Evolutionary conservation across 228 moss, liverwort and hornwort genomes (phyloP).

Genomic region (Sphagnum fallax): DNA sequence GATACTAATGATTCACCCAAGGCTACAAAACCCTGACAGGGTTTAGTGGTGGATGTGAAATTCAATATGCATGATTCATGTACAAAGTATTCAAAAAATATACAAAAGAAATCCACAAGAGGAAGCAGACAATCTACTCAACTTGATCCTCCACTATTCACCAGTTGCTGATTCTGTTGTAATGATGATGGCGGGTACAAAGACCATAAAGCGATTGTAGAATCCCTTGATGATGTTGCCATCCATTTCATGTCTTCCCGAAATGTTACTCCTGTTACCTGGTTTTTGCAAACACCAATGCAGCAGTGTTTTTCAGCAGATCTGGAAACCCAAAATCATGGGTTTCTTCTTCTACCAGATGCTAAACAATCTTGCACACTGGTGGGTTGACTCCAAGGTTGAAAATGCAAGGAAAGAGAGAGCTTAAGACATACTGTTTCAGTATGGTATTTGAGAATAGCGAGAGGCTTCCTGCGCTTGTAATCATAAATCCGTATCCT

Average conservation of each 20-base stretch:
- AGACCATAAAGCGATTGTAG: slow-evolving; percentile 70
- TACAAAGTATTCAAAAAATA: too few species aligned
- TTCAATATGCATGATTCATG: too few species aligned
- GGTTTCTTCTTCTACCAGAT: background rate
- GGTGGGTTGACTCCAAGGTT: background rate
- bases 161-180: background rate
- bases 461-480: slow-evolving; percentile 59
- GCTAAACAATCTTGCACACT: background rate
- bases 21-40: too few species aligned
- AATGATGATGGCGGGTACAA: slow-evolving; percentile 27
- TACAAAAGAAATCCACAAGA: too few species aligned
- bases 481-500: slow-evolving; percentile 83
- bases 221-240: slow-evolving; percentile 70
- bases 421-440: slow-evolving; percentile 41
- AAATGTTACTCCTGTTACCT: slow-evolving; percentile 72
- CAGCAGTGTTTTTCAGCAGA: background rate
- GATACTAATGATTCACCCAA: too few species aligned
- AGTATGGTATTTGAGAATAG: slow-evolving; percentile 82
- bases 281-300: slow-evolving; percentile 12
- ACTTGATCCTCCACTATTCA: too few species aligned
- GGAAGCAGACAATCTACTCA: too few species aligned
- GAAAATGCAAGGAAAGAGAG: background rate
- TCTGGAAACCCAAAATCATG: background rate
- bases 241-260: slow-evolving; percentile 63
- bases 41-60: too few species aligned